These are phyloP conservation scores for Penicillium hesseltinei DNA, from an alignment of 2,329 filamentous ascomycete genomes.

Conservation along the genomic window DNA sequence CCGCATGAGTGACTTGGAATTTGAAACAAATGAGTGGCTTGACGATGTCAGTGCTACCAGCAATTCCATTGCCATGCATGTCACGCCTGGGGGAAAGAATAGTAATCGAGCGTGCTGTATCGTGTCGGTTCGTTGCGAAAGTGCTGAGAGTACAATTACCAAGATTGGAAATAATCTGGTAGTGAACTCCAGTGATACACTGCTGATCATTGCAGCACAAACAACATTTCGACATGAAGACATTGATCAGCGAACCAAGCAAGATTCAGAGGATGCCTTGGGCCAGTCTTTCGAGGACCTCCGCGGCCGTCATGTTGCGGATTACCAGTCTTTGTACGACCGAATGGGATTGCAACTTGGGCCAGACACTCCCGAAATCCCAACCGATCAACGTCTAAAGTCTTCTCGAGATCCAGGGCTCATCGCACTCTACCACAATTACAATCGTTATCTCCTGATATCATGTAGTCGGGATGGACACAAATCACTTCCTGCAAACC, in stretches of 20 bases:
- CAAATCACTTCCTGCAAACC: conserved; percentile 53
- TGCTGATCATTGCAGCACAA: conserved; percentile 41
- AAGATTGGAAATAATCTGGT: conserved; percentile 38
- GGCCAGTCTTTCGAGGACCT: conserved; percentile 21
- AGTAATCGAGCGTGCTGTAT: conserved; percentile 37
- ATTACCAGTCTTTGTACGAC: conserved; percentile 36
- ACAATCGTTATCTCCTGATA: conserved; percentile 55
- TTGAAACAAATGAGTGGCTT: conserved; percentile 47
- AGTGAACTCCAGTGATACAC: conserved; percentile 37
- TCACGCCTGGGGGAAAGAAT: conserved; percentile 39
- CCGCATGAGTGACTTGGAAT: conserved; percentile 44
- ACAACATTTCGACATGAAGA: conserved; percentile 40
- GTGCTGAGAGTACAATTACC: conserved; percentile 29
- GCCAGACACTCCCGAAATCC: conserved; percentile 21
- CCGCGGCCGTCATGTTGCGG: conserved; percentile 32
- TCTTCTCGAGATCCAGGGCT: conserved; percentile 50
- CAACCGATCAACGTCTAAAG: conserved; percentile 33
- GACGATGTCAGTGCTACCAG: conserved; percentile 35
- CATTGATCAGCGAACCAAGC: conserved; percentile 25
- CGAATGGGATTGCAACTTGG: conserved; percentile 32
- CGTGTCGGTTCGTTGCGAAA: conserved; percentile 27
- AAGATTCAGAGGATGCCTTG: conserved; percentile 29
- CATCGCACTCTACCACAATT: conserved; percentile 55
- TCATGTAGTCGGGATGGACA: conserved; percentile 50
- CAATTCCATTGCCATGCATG: conserved; percentile 37